Evolutionary conservation across 2,329 filamentous ascomycete species (phyloP).

Genomic region (Cladophialophora carrionii): DNA sequence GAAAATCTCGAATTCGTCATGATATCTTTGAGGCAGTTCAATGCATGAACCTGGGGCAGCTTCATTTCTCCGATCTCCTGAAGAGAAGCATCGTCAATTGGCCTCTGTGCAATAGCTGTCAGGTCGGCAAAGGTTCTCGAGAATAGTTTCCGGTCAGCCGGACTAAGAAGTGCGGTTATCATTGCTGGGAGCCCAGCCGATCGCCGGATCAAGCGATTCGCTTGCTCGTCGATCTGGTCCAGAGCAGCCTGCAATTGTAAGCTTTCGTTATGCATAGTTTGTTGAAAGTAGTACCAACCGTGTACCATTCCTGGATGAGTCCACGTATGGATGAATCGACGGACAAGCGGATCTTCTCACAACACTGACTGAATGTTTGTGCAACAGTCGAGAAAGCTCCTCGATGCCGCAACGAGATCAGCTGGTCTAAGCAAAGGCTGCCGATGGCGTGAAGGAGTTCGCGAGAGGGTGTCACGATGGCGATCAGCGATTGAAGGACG

Average conservation of each 20-base stretch:
- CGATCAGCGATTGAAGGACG: conserved; percentile 66
- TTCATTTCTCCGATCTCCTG: conserved; percentile 54
- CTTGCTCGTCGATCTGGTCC: conserved; percentile 71
- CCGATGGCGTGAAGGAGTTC: conserved; percentile 69
- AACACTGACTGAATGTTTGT: conserved; percentile 81
- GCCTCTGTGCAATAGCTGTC: conserved; percentile 23
- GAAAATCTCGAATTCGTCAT: conserved; percentile 81
- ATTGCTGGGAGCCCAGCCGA: conserved; percentile 91
- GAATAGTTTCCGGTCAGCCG: conserved; percentile 64
- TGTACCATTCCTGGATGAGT: conserved; percentile 71
- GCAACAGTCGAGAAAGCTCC: conserved; percentile 94
- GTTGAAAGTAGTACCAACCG: conserved; percentile 51
- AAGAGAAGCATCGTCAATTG: conserved; percentile 27
- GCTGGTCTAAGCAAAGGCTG: conserved; percentile 75
- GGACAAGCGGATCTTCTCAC: conserved; percentile 65
- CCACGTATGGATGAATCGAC: conserved; percentile 48
- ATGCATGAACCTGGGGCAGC: conserved; percentile 87
- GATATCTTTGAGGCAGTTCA: conserved; percentile 91
- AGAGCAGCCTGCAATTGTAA: conserved; percentile 59
- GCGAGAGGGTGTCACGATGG: conserved; percentile 50
- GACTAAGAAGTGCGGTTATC: conserved; percentile 76
- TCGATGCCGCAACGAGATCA: conserved; percentile 81
- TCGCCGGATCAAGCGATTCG: conserved; percentile 78
- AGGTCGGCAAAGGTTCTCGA: conserved; percentile 61
- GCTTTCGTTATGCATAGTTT: not conserved